phyloP scores from a whole-genome alignment of 1,284 basidiomycete species.

The Wallemia mellicola region DNA sequence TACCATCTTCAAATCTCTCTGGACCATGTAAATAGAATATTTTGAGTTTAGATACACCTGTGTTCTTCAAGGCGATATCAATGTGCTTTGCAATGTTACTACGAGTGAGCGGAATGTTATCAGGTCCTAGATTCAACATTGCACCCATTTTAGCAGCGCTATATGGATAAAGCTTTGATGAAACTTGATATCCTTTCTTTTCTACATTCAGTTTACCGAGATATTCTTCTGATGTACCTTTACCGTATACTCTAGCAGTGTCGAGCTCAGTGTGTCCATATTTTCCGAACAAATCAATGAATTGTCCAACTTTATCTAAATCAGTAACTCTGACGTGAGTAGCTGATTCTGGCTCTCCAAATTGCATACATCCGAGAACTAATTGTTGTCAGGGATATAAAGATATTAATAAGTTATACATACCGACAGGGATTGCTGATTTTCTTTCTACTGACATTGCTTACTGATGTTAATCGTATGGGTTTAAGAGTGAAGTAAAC shows the following conservation, averaged over 20 bases:
- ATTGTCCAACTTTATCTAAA: constrained; percentile 18
- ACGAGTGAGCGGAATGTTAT: neutral
- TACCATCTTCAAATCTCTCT: constrained; percentile 12
- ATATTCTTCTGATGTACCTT: constrained; percentile 23
- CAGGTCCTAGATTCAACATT: neutral
- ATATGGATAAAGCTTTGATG: neutral
- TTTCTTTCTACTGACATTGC: neutral
- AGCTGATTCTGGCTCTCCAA: neutral
- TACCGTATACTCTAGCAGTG: constrained; percentile 20
- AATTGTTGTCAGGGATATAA: too few relatives aligned
- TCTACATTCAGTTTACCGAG: neutral
- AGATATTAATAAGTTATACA: too few relatives aligned
- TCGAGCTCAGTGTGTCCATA: constrained; percentile 23
- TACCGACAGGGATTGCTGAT: neutral
- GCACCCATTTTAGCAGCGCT: neutral
- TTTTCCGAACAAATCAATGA: constrained; percentile 21
- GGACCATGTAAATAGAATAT: constrained; percentile 23
- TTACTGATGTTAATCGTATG: too few relatives aligned
- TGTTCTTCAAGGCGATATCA: neutral
- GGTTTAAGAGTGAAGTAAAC: too few relatives aligned
- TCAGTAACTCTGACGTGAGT: constrained; percentile 16
- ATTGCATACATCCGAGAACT: neutral
- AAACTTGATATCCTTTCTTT: neutral
- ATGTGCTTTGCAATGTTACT: neutral
- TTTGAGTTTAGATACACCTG: constrained; percentile 12